Conservation (phyloP, 2,329 filamentous ascomycete species). For the Ophiosphaerella herpotricha region DNA sequence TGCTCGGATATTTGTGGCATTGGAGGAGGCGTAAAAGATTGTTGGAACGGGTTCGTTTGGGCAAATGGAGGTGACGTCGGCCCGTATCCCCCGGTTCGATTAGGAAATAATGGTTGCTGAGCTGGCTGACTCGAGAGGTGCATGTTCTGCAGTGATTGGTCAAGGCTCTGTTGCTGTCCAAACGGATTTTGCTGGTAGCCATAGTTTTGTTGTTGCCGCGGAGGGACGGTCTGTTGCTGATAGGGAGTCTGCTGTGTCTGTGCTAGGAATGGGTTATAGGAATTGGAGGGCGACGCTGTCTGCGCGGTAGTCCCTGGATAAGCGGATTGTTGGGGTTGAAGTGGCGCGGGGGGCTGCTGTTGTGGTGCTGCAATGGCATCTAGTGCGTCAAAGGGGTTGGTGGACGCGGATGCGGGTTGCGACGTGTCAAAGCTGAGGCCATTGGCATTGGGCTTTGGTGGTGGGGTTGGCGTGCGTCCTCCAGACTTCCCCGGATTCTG, state of each 20-base stretch:
- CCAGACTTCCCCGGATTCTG: conserved; percentile 36
- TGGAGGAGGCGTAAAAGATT: conserved; percentile 48
- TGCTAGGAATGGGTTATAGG: conserved; percentile 72
- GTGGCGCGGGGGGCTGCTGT: conserved; percentile 26
- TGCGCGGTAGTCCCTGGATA: conserved; percentile 29
- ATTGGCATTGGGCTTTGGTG: conserved; percentile 56
- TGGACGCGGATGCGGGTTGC: conserved; percentile 28
- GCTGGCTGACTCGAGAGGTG: conserved; percentile 58
- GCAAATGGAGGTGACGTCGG: conserved; percentile 44
- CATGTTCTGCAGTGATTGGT: conserved; percentile 76
- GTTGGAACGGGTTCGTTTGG: conserved; percentile 48
- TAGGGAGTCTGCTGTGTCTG: conserved; percentile 37
- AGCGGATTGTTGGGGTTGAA: conserved; percentile 37
- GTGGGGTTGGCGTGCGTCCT: conserved; percentile 55
- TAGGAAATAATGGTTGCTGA: conserved; percentile 66
- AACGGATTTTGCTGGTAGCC: conserved; percentile 23
- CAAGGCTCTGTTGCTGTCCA: conserved; percentile 51
- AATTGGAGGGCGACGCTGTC: conserved; percentile 44
- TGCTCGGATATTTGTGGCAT: conserved; percentile 48
- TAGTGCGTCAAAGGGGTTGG: conserved; percentile 53
- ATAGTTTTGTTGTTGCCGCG: conserved; percentile 20
- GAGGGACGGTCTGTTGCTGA: conserved; percentile 24
- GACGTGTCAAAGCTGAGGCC: conserved; percentile 51
- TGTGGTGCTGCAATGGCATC: conserved; percentile 42
- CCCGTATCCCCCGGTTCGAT: conserved; percentile 70